Evolutionary conservation across 2,329 filamentous ascomycete genomes (phyloP).

Genomic region (Colletotrichum costaricense): DNA sequence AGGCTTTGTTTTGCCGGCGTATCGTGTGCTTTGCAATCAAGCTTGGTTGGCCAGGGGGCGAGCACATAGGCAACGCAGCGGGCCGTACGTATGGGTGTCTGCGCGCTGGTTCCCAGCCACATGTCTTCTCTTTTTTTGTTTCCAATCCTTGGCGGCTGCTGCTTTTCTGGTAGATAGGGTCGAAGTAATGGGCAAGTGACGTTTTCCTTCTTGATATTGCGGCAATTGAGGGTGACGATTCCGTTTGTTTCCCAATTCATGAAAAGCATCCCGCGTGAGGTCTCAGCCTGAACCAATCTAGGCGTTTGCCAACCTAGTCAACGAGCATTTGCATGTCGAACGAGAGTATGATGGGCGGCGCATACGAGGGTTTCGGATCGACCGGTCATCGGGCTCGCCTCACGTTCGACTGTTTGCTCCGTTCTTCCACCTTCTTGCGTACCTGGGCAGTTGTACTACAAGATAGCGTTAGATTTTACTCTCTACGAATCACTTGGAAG

Average conservation of each 20-base stretch:
- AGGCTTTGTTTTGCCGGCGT: slow-evolving; percentile 17
- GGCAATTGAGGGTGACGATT: neutral
- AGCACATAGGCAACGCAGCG: slow-evolving; percentile 6
- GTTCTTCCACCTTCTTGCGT: neutral
- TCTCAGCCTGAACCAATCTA: too few relatives aligned
- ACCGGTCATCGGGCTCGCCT: slow-evolving; percentile 18
- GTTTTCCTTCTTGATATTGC: slow-evolving; percentile 6
- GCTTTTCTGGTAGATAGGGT: slow-evolving; percentile 33
- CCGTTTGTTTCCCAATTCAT: neutral
- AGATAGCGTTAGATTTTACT: too few relatives aligned
- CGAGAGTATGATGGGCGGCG: neutral
- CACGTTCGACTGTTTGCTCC: neutral
- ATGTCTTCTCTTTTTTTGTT: neutral
- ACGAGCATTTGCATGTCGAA: neutral
- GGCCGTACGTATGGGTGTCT: neutral
- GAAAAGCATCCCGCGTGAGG: neutral
- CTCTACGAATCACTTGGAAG: too few relatives aligned
- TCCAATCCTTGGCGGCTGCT: slow-evolving; percentile 11
- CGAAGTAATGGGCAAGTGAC: slow-evolving; percentile 33
- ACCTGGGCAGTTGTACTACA: too few relatives aligned
- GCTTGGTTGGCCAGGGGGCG: slow-evolving; percentile 5
- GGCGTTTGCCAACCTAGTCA: neutral
- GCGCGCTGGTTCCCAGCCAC: neutral
- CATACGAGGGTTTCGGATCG: neutral
- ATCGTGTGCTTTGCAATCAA: slow-evolving; percentile 28